These are phyloP conservation scores for Fusarium setosum DNA, from an alignment of 2,329 filamentous ascomycete species.

Conservation along the genomic window DNA sequence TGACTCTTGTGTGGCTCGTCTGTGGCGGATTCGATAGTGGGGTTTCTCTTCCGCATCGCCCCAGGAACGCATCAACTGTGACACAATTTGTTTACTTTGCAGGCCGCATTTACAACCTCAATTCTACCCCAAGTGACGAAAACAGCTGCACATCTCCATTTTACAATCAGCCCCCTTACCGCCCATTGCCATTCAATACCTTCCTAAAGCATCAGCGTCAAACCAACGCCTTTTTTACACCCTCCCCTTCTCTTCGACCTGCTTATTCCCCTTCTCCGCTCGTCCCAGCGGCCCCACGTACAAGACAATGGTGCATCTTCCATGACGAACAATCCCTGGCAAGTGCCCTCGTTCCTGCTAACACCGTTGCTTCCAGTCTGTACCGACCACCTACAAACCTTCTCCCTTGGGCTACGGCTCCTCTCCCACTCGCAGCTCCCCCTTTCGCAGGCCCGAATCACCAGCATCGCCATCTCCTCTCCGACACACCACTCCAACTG, in stretches of 20 bases:
- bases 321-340: conserved; percentile 40
- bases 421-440: conserved; percentile 68
- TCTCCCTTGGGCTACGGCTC: conserved; percentile 79
- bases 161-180: conserved; percentile 4
- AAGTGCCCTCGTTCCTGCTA: conserved; percentile 41
- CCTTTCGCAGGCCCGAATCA: conserved; percentile 71
- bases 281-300: conserved; percentile 41
- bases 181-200: background rate
- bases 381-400: conserved; percentile 72
- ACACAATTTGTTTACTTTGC: conserved; percentile 41
- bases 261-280: conserved; percentile 36
- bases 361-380: conserved; percentile 57
- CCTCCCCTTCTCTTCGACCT: conserved; percentile 18
- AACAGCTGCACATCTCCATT: conserved; percentile 27
- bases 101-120: conserved; percentile 33
- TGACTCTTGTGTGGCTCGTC: conserved; percentile 17
- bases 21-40: conserved; percentile 17
- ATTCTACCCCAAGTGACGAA: conserved; percentile 27
- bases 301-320: conserved; percentile 47
- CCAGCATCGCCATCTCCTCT: conserved; percentile 74
- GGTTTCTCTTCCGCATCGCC: conserved; percentile 21
- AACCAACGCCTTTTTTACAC: conserved; percentile 3
- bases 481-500: conserved; percentile 72
- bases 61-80: conserved; percentile 34
- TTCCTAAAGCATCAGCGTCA: conserved; percentile 16